Evolutionary conservation across 768 basidiomycete species (phyloP).

Genomic region (Lentinula raphanica): DNA sequence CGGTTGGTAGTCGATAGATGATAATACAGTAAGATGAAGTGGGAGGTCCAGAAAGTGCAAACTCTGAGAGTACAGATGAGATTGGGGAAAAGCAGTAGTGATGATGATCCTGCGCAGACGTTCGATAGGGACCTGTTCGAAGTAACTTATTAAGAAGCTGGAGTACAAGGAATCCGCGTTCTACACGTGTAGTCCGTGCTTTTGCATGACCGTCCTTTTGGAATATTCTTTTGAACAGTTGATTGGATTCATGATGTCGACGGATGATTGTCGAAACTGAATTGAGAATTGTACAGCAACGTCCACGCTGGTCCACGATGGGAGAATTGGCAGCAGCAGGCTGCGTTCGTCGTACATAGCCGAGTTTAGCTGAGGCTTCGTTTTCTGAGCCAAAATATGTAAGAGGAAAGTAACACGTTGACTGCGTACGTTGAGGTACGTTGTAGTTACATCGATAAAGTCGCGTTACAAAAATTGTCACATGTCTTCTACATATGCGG

Average conservation of each 20-base stretch:
- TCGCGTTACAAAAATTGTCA: neutral
- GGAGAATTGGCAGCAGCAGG: too few species aligned
- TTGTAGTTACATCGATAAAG: neutral
- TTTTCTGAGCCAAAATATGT: neutral
- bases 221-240: neutral
- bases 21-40: neutral
- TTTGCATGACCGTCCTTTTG: neutral
- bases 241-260: too few species aligned
- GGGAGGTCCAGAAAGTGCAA: neutral
- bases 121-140: neutral
- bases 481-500: neutral
- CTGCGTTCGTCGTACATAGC: neutral
- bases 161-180: neutral
- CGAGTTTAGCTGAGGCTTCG: neutral
- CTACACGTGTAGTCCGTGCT: constrained; percentile 7
- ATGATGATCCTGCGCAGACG: neutral
- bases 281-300: neutral
- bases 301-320: neutral
- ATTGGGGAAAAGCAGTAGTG: neutral
- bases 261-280: neutral
- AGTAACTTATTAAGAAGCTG: neutral
- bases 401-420: neutral
- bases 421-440: neutral
- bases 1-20: neutral
- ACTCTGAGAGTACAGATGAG: neutral